Conservation (phyloP, 2,329 filamentous ascomycete genomes). For the Epichloe coenophiala region DNA sequence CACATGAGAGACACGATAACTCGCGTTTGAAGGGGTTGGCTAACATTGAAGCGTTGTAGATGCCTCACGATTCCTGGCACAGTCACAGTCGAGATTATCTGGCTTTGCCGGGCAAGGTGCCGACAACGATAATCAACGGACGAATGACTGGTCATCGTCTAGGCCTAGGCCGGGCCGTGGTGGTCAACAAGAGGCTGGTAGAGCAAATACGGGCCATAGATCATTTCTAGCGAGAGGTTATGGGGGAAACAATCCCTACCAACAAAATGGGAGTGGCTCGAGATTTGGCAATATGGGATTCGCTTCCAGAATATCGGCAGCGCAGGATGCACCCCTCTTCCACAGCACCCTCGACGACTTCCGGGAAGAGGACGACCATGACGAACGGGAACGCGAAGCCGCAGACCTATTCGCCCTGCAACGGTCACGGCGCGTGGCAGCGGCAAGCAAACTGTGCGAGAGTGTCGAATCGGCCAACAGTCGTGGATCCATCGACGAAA, state of each 20-base stretch:
- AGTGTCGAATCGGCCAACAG: conserved; percentile 56
- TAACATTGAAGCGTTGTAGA: conserved; percentile 37
- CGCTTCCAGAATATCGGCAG: conserved; percentile 56
- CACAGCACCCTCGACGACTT: conserved; percentile 85
- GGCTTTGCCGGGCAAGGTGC: conserved; percentile 48
- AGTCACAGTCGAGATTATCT: conserved; percentile 85
- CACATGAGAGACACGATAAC: neutral
- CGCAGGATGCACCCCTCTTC: conserved; percentile 82
- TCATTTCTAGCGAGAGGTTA: conserved; percentile 32
- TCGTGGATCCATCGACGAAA: conserved; percentile 22
- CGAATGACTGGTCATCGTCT: conserved; percentile 21
- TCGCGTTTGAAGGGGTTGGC: neutral
- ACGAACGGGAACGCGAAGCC: conserved; percentile 78
- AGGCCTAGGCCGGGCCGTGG: conserved; percentile 21
- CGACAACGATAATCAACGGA: conserved; percentile 20
- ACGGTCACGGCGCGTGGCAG: conserved; percentile 76
- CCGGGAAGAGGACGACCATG: conserved; percentile 83
- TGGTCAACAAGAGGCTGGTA: conserved; percentile 18
- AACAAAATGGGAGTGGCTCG: conserved; percentile 57
- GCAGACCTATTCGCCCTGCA: conserved; percentile 92
- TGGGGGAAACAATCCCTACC: conserved; percentile 71
- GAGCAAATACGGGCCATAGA: conserved; percentile 20
- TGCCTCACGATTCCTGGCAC: conserved; percentile 89
- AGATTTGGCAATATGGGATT: conserved; percentile 64
- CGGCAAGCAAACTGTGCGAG: conserved; percentile 68